phyloP scores from a whole-genome alignment of 169 alveolate genomes.

The Neospora caninum region DNA sequence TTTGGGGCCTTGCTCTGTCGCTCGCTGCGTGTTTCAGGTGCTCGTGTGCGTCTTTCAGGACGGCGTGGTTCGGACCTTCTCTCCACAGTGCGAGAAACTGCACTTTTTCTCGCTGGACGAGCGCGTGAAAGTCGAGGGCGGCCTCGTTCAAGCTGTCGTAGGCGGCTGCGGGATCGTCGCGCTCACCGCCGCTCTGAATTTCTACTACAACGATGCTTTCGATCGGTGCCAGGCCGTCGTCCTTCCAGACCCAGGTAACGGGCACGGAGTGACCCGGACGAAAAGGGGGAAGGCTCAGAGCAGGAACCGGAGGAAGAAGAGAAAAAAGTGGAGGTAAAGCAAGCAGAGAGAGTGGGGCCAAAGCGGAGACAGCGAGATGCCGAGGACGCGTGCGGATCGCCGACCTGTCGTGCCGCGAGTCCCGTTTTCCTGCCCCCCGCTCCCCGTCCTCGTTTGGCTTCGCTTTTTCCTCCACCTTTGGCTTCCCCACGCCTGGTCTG shows the following conservation, averaged over 20 bases:
- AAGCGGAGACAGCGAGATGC: too few relatives aligned
- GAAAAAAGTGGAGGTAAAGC: too few relatives aligned
- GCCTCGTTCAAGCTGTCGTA: constrained; percentile 38
- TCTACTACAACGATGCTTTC: constrained; percentile 30
- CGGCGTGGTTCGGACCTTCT: constrained; percentile 76
- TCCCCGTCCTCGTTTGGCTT: too few relatives aligned
- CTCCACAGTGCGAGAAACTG: constrained; percentile 76
- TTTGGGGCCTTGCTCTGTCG: not conserved
- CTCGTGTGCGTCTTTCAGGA: constrained; percentile 77
- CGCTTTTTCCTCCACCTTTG: too few relatives aligned
- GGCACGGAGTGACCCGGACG: not conserved
- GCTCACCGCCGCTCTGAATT: not conserved
- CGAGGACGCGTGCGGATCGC: too few relatives aligned
- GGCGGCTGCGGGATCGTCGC: constrained; percentile 4
- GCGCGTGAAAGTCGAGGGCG: constrained; percentile 61
- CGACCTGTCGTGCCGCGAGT: too few relatives aligned
- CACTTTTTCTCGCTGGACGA: constrained; percentile 72
- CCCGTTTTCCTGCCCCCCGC: too few relatives aligned
- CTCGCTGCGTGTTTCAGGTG: not conserved
- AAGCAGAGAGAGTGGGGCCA: too few relatives aligned
- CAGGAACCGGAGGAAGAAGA: too few relatives aligned
- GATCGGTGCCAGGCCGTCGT: not conserved
- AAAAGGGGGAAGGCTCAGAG: too few relatives aligned
- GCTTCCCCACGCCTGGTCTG: too few relatives aligned
- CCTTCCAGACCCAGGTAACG: not conserved